Evolutionary conservation across 441 rosid species (phyloP), one percentile per base, ranked within the genome.

Genomic region (Jatropha podagrica): DNA sequence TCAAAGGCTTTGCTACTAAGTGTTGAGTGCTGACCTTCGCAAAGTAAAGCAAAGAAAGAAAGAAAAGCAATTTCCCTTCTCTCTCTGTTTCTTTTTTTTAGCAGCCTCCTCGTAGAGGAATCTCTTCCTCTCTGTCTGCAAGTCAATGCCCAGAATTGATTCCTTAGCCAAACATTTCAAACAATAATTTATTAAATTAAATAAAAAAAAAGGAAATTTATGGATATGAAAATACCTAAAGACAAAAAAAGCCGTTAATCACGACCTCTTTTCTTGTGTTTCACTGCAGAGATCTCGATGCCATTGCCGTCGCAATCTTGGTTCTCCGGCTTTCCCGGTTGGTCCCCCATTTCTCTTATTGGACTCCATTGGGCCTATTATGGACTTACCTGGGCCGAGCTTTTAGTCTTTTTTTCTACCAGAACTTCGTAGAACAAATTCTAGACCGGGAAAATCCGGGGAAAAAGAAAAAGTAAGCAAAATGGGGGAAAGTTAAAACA

Each of bases 21-120:
- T 37, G 37, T n/a, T 38, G 72, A n/a, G 27, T 59, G 82, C 86
- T 84, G 89, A 88, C 86, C 86, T 83, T 77, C 40, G 77, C 58
- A 52, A 17, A 52, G 58, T n/a, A 66, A 83, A 89, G 82, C 86
- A 80, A 49, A 73, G 17, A 14, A 84, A 84, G 83, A 86, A 42
- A 65, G 63, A 26, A 74, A 42, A 55, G 42, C 41, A 14, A 18
- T n/a, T 48, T 37, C 26, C 38, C 51, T 52, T 15, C 23, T 42
- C 32, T 37, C 37, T 48, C 77, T 69, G 46, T 46, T 78, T 78
- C 73, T 79, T 76, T 66, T 32, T 55, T 41, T 71, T 91, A 90
- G 90, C 89, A 91, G 37, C 65, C 54, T 71, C 93, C 91, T 92
- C 89, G 94, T 87, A 76, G 88, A 81, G 91, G 97, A 89, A 92